These are phyloP conservation scores for Podospora pseudoanserina DNA, from an alignment of 495 filamentous ascomycete species.

Conservation along the genomic window DNA sequence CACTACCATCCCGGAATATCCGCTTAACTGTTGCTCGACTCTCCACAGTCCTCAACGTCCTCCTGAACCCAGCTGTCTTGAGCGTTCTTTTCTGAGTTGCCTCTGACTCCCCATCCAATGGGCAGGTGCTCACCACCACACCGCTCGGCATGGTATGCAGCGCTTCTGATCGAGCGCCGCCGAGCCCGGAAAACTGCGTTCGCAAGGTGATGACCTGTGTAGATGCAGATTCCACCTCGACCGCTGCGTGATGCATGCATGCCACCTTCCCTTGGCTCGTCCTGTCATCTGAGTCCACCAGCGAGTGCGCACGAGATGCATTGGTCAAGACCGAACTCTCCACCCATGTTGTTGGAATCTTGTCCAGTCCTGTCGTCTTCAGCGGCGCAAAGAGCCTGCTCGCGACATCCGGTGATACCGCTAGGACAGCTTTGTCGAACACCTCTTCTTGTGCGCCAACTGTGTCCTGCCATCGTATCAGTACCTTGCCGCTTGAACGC, in stretches of 20 bases:
- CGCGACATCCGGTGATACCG: slow-evolving; percentile 44
- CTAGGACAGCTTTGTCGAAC: slow-evolving; percentile 45
- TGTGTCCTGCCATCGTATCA: slow-evolving; percentile 1
- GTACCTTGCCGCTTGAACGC: not conserved
- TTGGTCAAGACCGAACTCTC: slow-evolving; percentile 31
- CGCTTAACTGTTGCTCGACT: slow-evolving; percentile 26
- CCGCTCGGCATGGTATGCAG: slow-evolving; percentile 31
- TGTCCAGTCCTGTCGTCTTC: slow-evolving; percentile 25
- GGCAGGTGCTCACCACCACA: slow-evolving; percentile 33
- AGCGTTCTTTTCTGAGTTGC: slow-evolving; percentile 18
- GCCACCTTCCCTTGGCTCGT: slow-evolving; percentile 7
- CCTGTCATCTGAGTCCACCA: not conserved
- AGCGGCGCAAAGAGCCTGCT: slow-evolving; percentile 45
- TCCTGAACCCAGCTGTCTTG: slow-evolving; percentile 30
- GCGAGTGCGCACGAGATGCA: not conserved
- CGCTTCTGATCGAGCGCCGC: slow-evolving; percentile 26
- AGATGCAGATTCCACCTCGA: not conserved
- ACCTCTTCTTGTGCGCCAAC: slow-evolving; percentile 12
- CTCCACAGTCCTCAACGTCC: slow-evolving; percentile 35
- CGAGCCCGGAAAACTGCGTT: slow-evolving; percentile 16
- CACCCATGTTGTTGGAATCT: slow-evolving; percentile 43
- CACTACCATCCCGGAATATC: slow-evolving; percentile 8
- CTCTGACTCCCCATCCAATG: slow-evolving; percentile 14
- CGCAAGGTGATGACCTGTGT: slow-evolving; percentile 32
- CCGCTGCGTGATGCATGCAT: not conserved